Evolutionary conservation across 2,329 filamentous ascomycete genomes (phyloP), one percentile per base, ranked within the genome.

Genomic region (Phyllosticta paracitricarpa): DNA sequence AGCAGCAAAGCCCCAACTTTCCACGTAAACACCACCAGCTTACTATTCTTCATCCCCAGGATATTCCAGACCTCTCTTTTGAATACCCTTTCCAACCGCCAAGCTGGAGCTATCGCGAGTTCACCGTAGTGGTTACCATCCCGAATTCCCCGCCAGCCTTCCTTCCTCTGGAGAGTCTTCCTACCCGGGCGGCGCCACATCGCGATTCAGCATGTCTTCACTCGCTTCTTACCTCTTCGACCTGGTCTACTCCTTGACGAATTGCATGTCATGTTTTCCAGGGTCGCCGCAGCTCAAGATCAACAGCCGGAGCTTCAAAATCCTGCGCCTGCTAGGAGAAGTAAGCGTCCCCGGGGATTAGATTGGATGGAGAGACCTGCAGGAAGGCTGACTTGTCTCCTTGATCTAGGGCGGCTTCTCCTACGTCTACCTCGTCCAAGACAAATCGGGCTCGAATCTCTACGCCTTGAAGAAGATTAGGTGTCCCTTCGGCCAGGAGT

Each of bases 381-480:
- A 14, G 6, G 48, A 25, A 9, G 17, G 22, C 54, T 61, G 14
- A 61, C 9, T 4, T 30, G 25, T 59, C 59, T 65, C 56, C 5
- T 40, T 40, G 25, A n/a, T 28, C 51, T 33, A 93, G 88, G 94
- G 94, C 72, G 94, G 94, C 70, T 99, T 99, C 81, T 96, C 91
- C 66, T 99, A 97, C 76, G 94, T 99, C 68, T 99, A 99, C 78
- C 89, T 99, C 63, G 94, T 99, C 63, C 89, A 97, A 80, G 92
- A 97, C 75, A 93, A 89, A 56, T 81, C 84, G 60, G 88, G 85
- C 58, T 89, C 89, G 63, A 86, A 93, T 69, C 84, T 96, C 55
- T 93, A 96, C 75, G 94, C 94, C 19, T 86, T 97, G 64, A 99
- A 99, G 77, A 99, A 99, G 82, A 99, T 99, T 75, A 88, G 93